phyloP scores from a whole-genome alignment of 2,329 filamentous ascomycete species.

The Didymella pinodella region DNA sequence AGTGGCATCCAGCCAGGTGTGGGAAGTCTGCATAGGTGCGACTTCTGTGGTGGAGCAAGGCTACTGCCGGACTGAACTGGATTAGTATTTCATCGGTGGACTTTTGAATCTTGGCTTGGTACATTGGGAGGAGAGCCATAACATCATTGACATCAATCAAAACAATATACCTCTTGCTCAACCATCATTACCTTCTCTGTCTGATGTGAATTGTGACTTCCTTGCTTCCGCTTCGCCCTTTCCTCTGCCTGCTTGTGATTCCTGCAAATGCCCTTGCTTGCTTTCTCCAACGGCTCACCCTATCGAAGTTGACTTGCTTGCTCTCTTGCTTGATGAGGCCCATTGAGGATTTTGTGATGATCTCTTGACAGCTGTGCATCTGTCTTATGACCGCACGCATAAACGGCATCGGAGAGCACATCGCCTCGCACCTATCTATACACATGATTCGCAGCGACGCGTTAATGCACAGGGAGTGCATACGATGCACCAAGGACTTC shows the following conservation, averaged over 20 bases:
- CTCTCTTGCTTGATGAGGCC: background rate
- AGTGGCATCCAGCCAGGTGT: constrained; percentile 14
- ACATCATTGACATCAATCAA: constrained; percentile 1
- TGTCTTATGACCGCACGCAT: background rate
- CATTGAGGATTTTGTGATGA: background rate
- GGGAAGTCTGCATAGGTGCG: constrained; percentile 4
- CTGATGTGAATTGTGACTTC: background rate
- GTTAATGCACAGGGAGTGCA: background rate
- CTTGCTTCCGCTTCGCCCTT: background rate
- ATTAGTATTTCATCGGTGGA: background rate
- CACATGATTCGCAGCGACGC: too few species aligned
- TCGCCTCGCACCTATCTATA: background rate
- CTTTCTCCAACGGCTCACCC: background rate
- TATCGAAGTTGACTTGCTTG: background rate
- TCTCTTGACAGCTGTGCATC: background rate
- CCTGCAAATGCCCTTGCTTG: background rate
- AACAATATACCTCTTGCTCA: constrained; percentile 1
- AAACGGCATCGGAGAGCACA: background rate
- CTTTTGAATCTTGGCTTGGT: background rate
- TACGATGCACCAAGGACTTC: background rate
- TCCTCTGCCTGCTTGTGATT: background rate
- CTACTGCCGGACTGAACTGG: background rate
- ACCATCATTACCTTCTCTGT: background rate
- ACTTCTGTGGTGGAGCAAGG: constrained; percentile 8
- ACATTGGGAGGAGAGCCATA: background rate